phyloP scores from a whole-genome alignment of 306 rosid genomes.

The Purshia tridentata region DNA sequence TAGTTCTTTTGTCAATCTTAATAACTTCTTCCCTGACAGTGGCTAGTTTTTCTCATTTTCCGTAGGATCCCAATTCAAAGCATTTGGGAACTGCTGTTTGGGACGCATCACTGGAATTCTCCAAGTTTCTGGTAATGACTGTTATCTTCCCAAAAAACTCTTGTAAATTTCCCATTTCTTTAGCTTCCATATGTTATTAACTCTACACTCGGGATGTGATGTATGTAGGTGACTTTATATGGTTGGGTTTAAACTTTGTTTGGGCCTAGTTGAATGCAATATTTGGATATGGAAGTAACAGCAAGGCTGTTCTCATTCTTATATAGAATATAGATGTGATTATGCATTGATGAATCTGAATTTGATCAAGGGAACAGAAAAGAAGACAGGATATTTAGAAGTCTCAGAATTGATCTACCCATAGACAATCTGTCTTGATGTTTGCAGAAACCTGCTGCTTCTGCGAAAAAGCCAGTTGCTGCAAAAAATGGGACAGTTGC shows the following conservation, averaged over 20 bases:
- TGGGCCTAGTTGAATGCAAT: constrained; percentile 7
- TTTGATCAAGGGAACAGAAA: background rate
- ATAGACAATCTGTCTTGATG: background rate
- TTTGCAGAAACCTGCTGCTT: background rate
- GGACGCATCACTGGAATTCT: constrained; percentile 94
- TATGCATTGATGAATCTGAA: background rate
- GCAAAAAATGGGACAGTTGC: constrained; percentile 17
- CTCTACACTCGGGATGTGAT: background rate
- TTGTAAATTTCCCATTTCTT: background rate
- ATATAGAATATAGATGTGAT: background rate
- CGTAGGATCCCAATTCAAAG: constrained; percentile 89
- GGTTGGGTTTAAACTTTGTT: background rate
- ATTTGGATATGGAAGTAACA: background rate
- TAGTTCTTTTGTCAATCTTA: constrained; percentile 9
- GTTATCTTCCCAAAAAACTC: constrained; percentile 18
- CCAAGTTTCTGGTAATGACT: constrained; percentile 72
- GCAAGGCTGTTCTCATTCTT: background rate
- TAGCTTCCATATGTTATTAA: background rate
- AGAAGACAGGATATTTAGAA: background rate
- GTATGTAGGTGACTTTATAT: background rate
- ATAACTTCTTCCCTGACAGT: constrained; percentile 26
- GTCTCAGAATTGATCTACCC: background rate
- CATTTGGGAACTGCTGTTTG: constrained; percentile 94
- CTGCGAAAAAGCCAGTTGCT: background rate
- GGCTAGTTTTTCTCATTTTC: constrained; percentile 24